Conservation (phyloP, 1,139 yeast genomes). For the Yamadazyma membranifaciens region DNA sequence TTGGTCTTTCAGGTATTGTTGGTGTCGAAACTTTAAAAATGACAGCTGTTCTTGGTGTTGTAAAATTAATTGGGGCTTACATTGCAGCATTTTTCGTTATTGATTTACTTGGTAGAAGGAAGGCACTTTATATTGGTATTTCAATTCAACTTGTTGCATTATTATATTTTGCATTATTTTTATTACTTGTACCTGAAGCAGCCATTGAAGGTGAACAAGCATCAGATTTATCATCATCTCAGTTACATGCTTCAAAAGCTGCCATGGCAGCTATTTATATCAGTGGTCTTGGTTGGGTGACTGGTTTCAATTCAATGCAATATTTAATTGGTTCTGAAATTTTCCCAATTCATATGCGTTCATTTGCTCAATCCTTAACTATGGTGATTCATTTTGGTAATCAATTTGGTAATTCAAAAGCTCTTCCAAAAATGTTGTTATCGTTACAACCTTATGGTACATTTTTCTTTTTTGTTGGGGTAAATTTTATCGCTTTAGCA, state of each 20-base stretch:
- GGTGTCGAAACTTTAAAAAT: conserved; percentile 38
- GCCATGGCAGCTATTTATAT: conserved; percentile 55
- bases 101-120: conserved; percentile 47
- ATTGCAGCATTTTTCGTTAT: conserved; percentile 46
- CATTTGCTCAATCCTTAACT: conserved; percentile 51
- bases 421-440: conserved; percentile 52
- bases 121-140: conserved; percentile 39
- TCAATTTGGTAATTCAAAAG: conserved; percentile 62
- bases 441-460: conserved; percentile 51
- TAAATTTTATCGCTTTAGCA: conserved; percentile 37
- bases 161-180: conserved; percentile 45
- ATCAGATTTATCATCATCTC: conserved; percentile 25
- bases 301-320: conserved; percentile 62
- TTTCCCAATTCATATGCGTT: conserved; percentile 54
- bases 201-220: conserved; percentile 25
- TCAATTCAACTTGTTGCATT: conserved; percentile 29
- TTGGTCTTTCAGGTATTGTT: conserved; percentile 47
- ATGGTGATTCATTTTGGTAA: conserved; percentile 61
- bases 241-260: conserved; percentile 42
- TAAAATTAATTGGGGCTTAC: conserved; percentile 45
- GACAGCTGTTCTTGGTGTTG: conserved; percentile 51
- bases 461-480: conserved; percentile 52
- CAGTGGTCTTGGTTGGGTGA: conserved; percentile 60
- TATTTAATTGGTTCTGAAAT: conserved; percentile 60
- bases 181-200: conserved; percentile 48